Percentiles rank a stretch among this genome's conserved stretches.
Evolutionary conservation across 1,139 yeast species (phyloP).

Genomic region (Yamadazyma jaroonii): DNA sequence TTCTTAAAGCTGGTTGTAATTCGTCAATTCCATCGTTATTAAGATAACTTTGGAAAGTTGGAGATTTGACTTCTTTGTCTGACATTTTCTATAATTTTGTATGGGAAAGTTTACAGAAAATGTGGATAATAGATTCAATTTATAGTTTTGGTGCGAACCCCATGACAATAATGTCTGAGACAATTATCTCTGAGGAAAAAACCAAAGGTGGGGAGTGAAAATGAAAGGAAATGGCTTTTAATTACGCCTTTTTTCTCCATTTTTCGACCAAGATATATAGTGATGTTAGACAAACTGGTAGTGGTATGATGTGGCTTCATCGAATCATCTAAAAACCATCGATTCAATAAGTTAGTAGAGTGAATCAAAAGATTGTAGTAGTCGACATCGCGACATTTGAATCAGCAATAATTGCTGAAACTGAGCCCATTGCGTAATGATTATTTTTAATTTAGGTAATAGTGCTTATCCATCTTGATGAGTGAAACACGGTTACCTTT

Average conservation of each 20-base stretch:
- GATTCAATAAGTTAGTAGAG: too few relatives aligned
- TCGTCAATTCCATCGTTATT: constrained; percentile 73
- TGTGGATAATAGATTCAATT: neutral
- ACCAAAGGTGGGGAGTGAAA: too few relatives aligned
- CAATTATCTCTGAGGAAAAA: too few relatives aligned
- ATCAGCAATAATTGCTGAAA: constrained; percentile 1
- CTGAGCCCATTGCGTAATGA: constrained; percentile 1
- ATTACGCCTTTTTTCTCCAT: too few relatives aligned
- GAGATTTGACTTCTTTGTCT: constrained; percentile 13
- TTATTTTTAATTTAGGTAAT: neutral
- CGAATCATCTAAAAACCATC: too few relatives aligned
- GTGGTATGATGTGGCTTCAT: too few relatives aligned
- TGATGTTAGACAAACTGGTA: too few relatives aligned
- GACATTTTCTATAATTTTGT: neutral
- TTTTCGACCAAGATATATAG: too few relatives aligned
- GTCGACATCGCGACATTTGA: constrained; percentile 1
- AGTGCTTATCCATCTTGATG: neutral
- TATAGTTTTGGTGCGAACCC: constrained; percentile 1
- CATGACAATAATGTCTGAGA: neutral
- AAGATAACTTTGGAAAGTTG: constrained; percentile 50
- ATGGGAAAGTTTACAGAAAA: neutral
- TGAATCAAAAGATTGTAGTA: too few relatives aligned
- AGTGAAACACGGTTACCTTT: too few relatives aligned
- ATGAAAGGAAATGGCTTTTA: too few relatives aligned
- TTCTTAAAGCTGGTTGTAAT: constrained; percentile 57